A percentile compares a stretch with the other conserved stretches of the same genome.
Conservation (phyloP, 129 eudicot genomes). For the Arctium minus region DNA sequence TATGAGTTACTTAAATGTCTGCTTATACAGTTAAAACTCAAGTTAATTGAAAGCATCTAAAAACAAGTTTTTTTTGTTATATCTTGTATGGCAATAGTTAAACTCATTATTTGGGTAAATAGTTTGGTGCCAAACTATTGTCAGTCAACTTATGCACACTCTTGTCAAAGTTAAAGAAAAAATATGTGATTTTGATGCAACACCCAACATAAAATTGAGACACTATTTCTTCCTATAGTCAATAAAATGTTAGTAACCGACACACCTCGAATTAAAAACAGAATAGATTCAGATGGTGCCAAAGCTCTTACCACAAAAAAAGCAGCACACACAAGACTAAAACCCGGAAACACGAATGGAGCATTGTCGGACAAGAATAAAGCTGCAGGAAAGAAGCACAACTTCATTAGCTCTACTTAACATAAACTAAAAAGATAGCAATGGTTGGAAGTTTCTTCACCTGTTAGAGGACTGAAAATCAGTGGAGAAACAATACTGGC, state of each 20-base stretch:
- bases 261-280: background rate
- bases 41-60: background rate
- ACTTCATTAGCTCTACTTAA: background rate
- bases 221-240: background rate
- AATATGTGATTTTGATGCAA: conserved; percentile 8
- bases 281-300: background rate
- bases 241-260: background rate
- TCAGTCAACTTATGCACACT: background rate
- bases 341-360: conserved; percentile 89
- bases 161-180: background rate
- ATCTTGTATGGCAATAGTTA: background rate
- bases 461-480: conserved; percentile 58
- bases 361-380: conserved; percentile 73
- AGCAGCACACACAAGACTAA: conserved; percentile 72
- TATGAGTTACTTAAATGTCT: background rate
- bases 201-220: background rate
- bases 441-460: background rate
- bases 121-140: background rate
- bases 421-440: background rate
- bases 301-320: conserved; percentile 52
- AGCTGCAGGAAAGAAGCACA: conserved; percentile 39
- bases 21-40: background rate
- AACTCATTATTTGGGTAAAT: background rate
- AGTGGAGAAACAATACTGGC: conserved; percentile 70
- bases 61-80: background rate